phyloP scores from a whole-genome alignment of 208 protist genomes.

The Borovskyia barvae region DNA sequence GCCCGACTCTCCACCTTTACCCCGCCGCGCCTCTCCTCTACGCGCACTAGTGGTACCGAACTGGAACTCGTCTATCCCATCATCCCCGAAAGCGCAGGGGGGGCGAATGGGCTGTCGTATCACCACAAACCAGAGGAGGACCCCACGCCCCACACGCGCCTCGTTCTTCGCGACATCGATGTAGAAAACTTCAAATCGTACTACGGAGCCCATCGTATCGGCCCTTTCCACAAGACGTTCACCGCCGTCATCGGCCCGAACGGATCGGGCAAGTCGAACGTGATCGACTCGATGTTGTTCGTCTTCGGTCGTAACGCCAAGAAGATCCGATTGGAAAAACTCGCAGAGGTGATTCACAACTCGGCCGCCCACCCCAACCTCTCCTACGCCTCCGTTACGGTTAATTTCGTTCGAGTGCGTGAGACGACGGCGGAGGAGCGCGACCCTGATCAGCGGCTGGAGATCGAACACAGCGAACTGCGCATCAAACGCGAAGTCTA shows the following conservation, averaged over 20 bases:
- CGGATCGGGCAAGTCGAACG: slow-evolving; percentile 99
- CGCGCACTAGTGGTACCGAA: slow-evolving; percentile 21
- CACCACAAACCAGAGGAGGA: background rate
- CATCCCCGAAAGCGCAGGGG: background rate
- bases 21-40: slow-evolving; percentile 3
- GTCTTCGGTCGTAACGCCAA: slow-evolving; percentile 99
- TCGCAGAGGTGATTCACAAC: slow-evolving; percentile 99
- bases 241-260: slow-evolving; percentile 99
- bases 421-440: slow-evolving; percentile 74
- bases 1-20: slow-evolving; percentile 4
- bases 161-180: slow-evolving; percentile 98
- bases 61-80: slow-evolving; percentile 10
- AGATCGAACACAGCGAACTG: slow-evolving; percentile 90
- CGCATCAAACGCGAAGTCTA: slow-evolving; percentile 93
- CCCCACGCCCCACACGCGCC: slow-evolving; percentile 23
- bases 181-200: slow-evolving; percentile 99
- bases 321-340: slow-evolving; percentile 96
- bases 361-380: slow-evolving; percentile 94
- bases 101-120: background rate
- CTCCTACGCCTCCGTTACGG: slow-evolving; percentile 92
- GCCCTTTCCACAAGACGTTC: slow-evolving; percentile 99
- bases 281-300: slow-evolving; percentile 99
- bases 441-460: slow-evolving; percentile 74
- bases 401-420: slow-evolving; percentile 96
- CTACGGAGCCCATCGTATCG: slow-evolving; percentile 96